A percentile compares a stretch with the other conserved stretches of the same genome.
Conservation (phyloP, 2,329 filamentous ascomycete species). For the Pezicula neosporulosa region DNA sequence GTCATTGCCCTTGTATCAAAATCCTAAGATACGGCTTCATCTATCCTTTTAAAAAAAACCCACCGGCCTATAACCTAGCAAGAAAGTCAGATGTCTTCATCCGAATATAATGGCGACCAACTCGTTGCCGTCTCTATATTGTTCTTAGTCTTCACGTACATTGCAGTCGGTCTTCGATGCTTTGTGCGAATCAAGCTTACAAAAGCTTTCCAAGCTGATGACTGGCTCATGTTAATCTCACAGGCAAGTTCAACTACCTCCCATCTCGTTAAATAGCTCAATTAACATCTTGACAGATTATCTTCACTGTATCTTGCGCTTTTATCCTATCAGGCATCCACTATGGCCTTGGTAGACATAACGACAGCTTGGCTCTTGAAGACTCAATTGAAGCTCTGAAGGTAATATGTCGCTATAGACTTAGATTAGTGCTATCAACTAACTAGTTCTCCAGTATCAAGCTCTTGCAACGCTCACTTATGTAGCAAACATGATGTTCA, state of each 20-base stretch:
- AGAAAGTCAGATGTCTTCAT: neutral
- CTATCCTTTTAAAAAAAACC: too few species aligned
- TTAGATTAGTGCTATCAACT: neutral
- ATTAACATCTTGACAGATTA: constrained; percentile 3
- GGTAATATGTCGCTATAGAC: neutral
- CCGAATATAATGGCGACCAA: constrained; percentile 10
- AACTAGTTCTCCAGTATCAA: constrained; percentile 36
- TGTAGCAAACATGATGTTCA: constrained; percentile 13
- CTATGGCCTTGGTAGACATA: constrained; percentile 17
- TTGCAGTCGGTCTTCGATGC: constrained; percentile 10
- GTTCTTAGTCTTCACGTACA: constrained; percentile 10
- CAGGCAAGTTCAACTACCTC: constrained; percentile 5
- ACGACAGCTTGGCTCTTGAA: neutral
- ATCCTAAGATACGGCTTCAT: too few species aligned
- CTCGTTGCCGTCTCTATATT: constrained; percentile 3
- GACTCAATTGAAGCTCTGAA: constrained; percentile 11
- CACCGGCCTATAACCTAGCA: too few species aligned
- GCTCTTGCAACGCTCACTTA: constrained; percentile 26
- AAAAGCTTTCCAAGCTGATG: constrained; percentile 13
- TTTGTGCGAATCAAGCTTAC: constrained; percentile 13
- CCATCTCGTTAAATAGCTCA: neutral
- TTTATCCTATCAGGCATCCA: constrained; percentile 11
- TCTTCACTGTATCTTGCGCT: constrained; percentile 11
- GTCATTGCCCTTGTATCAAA: too few species aligned
- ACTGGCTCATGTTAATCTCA: constrained; percentile 14